Base-by-base conservation (phyloP, 345 rosid genomes). In the Dimocarpus longan region DNA sequence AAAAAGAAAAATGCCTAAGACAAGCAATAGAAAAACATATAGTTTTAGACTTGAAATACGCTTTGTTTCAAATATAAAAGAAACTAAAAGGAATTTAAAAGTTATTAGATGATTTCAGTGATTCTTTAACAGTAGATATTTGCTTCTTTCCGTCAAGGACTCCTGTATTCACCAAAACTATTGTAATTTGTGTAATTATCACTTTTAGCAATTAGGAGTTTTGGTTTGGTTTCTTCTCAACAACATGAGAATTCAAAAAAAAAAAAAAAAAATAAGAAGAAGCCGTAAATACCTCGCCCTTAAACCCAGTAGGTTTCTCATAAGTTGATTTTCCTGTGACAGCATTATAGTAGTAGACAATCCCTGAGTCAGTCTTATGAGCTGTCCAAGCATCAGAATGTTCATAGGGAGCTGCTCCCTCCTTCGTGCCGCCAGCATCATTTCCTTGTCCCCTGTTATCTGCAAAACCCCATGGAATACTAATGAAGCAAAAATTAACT, bases 251-350 rank as follows among this genome's bases (percentile, higher is more conserved):
- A 8, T 59, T 7, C 5, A 7, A 46, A 46, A 8, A 1, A 46
- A 46, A 46, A 46, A 46, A 44, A 44, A 44, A 57, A 57, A 62
- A 70, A 28, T 78, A 52, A 60, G 74, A 50, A n/a, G 26, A 44
- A 44, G 3, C 71, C 65, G 67, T 77, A 72, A 81, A 71, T 86
- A 96, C 98, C 99, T 94, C 97, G 66, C 81, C 84, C 77, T 75
- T 90, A 84, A 93, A 93, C 76, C 93, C 92, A 71, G 88, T 82
- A 78, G 99, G 98, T 83, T 89, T 94, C 80, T 90, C 92, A 76
- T 96, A 96, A 79, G 99, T 93, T 0, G 99, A 96, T 67, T 88
- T 89, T 75, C 98, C 92, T 15, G 98, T 94, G 73, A 89, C 85
- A 73, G 98, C 88, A 85, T 96, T 96, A 78, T 94, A 96, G 80